Evolutionary conservation across 257 asterid genomes (phyloP), one percentile per base, ranked within the genome.

Genomic region (Ajuga chamaepitys): DNA sequence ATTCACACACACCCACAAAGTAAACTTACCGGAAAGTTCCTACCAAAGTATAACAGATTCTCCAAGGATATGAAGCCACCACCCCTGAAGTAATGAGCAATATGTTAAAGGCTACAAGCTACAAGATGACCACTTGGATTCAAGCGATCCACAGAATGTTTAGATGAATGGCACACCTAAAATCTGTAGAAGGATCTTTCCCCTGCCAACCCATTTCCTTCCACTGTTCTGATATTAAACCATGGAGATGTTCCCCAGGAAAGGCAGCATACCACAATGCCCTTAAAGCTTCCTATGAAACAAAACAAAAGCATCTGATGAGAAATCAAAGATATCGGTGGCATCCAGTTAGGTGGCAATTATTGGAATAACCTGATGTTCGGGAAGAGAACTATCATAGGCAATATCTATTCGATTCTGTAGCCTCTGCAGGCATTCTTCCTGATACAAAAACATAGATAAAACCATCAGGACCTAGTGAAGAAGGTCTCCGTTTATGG

Each of bases 131-230:
- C 59, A 41, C 22, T 34, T 64, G 40, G 58, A 53, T 71, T 50
- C 68, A 61, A 70, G 54, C 18, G 34, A 67, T 57, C n/a, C 24
- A 24, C 54, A 32, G 66, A 61, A 68, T 48, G 50, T 42, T 50
- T 42, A 69, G 42, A 20, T 66, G 59, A 71, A 22, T 9, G 72
- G 61, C 30, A 38, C 74, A 88, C 99, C 99, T 81, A 76, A 94
- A 94, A 85, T 94, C 99, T 65, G 99, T 94, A 28, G 99, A 88
- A 20, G 99, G 99, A 77, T 94, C 99, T 83, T 94, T 94, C 44
- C 99, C 99, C 77, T 94, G 99, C 99, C 99, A 94, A 73, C 99
- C 99, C 99, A 94, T 94, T 75, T 94, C 96, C 74, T 94, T 94
- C 99, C 99, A 94, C 80, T 90, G 98, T 70, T 94, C 99, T 50